phyloP scores from a whole-genome alignment of 805 yeast genomes.

The Scheffersomyces stipitis region DNA sequence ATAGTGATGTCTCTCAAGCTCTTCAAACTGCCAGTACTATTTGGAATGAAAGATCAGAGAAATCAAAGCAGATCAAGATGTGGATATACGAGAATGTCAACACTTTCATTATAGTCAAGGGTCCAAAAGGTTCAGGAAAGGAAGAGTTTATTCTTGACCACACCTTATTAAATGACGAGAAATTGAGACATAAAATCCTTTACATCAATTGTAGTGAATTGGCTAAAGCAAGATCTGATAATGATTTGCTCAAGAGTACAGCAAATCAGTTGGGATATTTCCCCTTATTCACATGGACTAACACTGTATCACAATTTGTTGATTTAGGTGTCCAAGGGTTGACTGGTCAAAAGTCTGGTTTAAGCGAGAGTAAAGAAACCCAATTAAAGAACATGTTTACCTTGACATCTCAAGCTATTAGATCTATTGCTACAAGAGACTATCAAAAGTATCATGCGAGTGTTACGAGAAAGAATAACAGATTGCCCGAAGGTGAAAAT shows the following conservation, averaged over 20 bases:
- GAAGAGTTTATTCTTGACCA: slow-evolving; percentile 71
- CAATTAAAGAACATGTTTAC: slow-evolving; percentile 80
- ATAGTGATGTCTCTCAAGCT: slow-evolving; percentile 23
- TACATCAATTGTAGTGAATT: slow-evolving; percentile 78
- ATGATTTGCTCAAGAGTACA: slow-evolving; percentile 61
- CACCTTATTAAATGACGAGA: slow-evolving; percentile 55
- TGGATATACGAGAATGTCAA: slow-evolving; percentile 89
- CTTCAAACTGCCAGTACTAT: slow-evolving; percentile 26
- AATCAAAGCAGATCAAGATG: slow-evolving; percentile 64
- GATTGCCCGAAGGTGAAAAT: slow-evolving; percentile 20
- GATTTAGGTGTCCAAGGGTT: slow-evolving; percentile 88
- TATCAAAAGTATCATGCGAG: slow-evolving; percentile 28
- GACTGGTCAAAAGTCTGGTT: slow-evolving; percentile 91
- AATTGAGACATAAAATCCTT: slow-evolving; percentile 47
- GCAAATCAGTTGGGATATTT: slow-evolving; percentile 84
- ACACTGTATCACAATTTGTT: slow-evolving; percentile 70
- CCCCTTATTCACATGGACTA: slow-evolving; percentile 93
- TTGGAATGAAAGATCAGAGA: slow-evolving; percentile 73
- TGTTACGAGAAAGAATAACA: slow-evolving; percentile 16
- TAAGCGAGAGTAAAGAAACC: slow-evolving; percentile 77
- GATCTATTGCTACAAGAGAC: slow-evolving; percentile 50
- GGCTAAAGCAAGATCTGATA: slow-evolving; percentile 71
- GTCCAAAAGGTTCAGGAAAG: slow-evolving; percentile 97
- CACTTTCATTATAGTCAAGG: slow-evolving; percentile 85
- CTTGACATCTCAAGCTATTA: slow-evolving; percentile 69